These are phyloP conservation scores for Myriosclerotinia curreyana DNA, from an alignment of 2,329 filamentous ascomycete genomes.

Conservation along the genomic window DNA sequence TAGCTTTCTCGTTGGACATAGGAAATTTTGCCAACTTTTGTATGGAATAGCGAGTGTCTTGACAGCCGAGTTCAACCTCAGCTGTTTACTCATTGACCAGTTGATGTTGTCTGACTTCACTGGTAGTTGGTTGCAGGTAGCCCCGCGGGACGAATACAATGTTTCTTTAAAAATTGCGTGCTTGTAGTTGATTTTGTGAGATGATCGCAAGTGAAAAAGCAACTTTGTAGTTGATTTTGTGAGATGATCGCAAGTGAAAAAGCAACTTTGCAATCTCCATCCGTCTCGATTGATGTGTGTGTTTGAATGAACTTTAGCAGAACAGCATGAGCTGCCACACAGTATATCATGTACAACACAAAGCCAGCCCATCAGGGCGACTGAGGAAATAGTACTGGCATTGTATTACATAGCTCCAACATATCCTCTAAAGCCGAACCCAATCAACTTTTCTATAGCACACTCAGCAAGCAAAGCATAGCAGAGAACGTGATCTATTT, in stretches of 20 bases:
- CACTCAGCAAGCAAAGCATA: constrained; percentile 18
- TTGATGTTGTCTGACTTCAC: background rate
- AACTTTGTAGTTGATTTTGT: background rate
- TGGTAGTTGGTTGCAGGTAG: background rate
- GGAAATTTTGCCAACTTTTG: background rate
- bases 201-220: background rate
- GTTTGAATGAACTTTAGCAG: background rate
- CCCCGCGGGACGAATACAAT: background rate
- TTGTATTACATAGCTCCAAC: constrained; percentile 8
- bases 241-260: background rate
- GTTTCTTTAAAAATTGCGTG: background rate
- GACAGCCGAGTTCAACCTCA: background rate
- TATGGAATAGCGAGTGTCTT: background rate
- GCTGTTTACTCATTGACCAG: background rate
- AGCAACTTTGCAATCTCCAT: background rate
- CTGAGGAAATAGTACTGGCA: constrained; percentile 13
- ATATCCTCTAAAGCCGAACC: background rate
- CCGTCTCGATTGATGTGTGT: background rate
- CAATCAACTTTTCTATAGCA: constrained; percentile 23
- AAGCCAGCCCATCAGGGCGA: constrained; percentile 17
- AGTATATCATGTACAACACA: constrained; percentile 3
- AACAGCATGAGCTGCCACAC: background rate
- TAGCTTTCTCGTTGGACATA: background rate
- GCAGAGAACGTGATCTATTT: constrained; percentile 24
- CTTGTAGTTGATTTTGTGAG: background rate